Base-by-base conservation (phyloP, 768 basidiomycete species). In the Solioccasus polychromus region DNA sequence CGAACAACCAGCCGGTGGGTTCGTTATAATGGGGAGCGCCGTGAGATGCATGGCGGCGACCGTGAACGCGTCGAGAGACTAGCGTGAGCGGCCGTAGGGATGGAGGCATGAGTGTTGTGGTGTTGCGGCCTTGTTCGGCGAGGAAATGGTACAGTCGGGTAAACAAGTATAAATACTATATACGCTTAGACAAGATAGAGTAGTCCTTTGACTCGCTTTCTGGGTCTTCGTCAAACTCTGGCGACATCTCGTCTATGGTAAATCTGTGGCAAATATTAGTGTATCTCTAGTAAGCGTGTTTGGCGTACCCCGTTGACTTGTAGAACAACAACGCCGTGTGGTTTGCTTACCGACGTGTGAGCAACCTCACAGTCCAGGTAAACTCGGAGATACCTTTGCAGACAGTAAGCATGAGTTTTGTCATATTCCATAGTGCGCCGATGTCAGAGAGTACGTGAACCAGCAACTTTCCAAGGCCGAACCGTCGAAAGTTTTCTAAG, bases 21-120 rank as follows among this genome's bases (percentile, higher is more conserved):
- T 92, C 89, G 61, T 96, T 93, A 67, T 83, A 93, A 43, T 85
- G 82, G 10, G 90, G 87, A 20, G 85, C 82, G 42, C 80, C 86
- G 57, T 86, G 84, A 11, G 87, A 88, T 23, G 83, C 83, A 62
- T 76, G 77, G 5, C 83, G 78, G 53, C 67, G 73, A 42, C 46
- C 51, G 6, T 58, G 45, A n/a, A 47, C 39, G 25, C 70, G 55
- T 37, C 54, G 48, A 30, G 63, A 52, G 15, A 20, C 35, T 37
- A 38, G 35, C 26, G 48, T 35, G 48, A 64, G 48, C 19, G 39
- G 48, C 29, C 82, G 82, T 54, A 78, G 61, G 39, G 79, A 67
- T 23, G 77, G 63, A 55, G 76, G 70, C 71, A 77, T 78, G 63
- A 47, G 30, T 43, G 32, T 35, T 24, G 26, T 41, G 15, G 48